Conservation (phyloP, 2,329 filamentous ascomycete species). For the Ambrosiella xylebori region DNA sequence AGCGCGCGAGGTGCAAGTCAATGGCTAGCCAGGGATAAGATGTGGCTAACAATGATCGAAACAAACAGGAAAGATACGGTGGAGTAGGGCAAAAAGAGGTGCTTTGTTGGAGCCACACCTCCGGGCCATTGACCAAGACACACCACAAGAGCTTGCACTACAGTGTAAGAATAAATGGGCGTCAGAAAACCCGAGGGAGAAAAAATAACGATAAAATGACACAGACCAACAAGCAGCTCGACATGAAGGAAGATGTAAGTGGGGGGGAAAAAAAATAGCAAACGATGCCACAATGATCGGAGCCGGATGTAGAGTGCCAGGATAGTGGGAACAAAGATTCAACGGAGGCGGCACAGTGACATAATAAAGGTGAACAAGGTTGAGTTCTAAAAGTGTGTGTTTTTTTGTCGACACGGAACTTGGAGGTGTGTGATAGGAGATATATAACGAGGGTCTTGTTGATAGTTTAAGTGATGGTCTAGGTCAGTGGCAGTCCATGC, state of each 20-base stretch:
- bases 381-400: not conserved
- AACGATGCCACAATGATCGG: conserved; percentile 7
- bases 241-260: conserved; percentile 14
- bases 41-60: conserved; percentile 9
- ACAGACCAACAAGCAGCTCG: conserved; percentile 7
- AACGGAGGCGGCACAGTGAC: conserved; percentile 12
- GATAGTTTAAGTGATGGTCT: too few species aligned
- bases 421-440: too few species aligned
- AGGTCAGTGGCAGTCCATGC: too few species aligned
- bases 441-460: too few species aligned
- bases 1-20: not conserved
- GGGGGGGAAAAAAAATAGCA: conserved; percentile 15
- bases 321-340: conserved; percentile 3
- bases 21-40: conserved; percentile 1
- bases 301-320: conserved; percentile 1
- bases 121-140: not conserved
- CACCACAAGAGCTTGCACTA: not conserved
- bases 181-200: conserved; percentile 11
- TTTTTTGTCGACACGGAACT: too few species aligned
- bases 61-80: conserved; percentile 5
- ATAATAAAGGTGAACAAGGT: not conserved
- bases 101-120: not conserved
- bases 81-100: not conserved
- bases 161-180: conserved; percentile 7
- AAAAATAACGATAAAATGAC: conserved; percentile 1